Evolutionary conservation across 306 rosid genomes (phyloP), one percentile per base, ranked within the genome.

Genomic region (Aeschynomene evenia): DNA sequence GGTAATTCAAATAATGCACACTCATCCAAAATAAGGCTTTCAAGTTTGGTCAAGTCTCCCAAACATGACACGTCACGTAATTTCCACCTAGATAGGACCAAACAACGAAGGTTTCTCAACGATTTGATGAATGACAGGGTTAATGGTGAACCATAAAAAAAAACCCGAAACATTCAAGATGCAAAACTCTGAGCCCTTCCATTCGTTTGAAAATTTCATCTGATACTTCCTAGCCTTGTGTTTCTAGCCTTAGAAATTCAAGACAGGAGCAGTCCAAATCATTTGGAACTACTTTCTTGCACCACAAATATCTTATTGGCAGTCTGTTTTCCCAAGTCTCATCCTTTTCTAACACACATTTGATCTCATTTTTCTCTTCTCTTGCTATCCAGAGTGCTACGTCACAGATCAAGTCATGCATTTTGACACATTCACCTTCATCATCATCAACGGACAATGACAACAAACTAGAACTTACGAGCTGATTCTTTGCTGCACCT

Each of bases 1-100:
- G 78, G 64, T 19, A 78, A 15, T 8, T 72, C 70, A 39, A 14
- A 1, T 22, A 78, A 28, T 15, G 51, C 57, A 72, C 83, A 74
- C 5, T 0, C 0, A 1, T 0, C 1, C 20, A 79, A 14, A 1
- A 39, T n/a, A 0, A 79, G 63, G 37, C 33, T 19, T 61, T 68
- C 76, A 0, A 79, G 72, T 15, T 33, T 14, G 9, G 19, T 62
- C 12, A 55, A 0, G 36, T 46, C 54, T 6, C 36, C 40, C 1
- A 70, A 0, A 7, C 40, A 23, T 10, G 83, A 61, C n/a, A 79
- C 19, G n/a, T 68, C 76, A 0, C 10, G 22, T 2, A 79, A 37
- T 4, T 45, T 0, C 63, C 76, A 73, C 0, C 0, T 0, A 0
- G 0, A 0, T 1, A 79, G 62, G 4, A 9, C 0, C 12, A 79